Evolutionary conservation across 805 yeast genomes (phyloP), one percentile per base, ranked within the genome.

Genomic region (Wickerhamiella slavikovae): DNA sequence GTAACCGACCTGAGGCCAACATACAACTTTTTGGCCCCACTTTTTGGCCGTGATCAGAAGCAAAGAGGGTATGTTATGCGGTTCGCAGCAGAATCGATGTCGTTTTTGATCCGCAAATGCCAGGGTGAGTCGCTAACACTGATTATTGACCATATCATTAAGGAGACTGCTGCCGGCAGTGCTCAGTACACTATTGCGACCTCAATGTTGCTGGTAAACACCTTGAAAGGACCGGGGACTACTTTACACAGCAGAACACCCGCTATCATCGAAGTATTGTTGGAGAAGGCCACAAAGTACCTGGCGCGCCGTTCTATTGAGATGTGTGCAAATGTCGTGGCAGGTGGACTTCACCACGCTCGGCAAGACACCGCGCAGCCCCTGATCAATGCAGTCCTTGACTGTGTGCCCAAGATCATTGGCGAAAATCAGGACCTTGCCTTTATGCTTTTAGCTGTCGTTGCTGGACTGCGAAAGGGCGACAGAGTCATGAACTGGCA

Each of bases 21-120:
- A 0, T 78, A 76, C 47, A 57, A 61, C 20, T 44, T 64, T 4
- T 55, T 82, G 9, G 50, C 68, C 20, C 83, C 91, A 0, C 49
- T 80, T 15, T 54, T 85, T 31, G 64, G 66, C 21, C 51, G 51
- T 3, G 60, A 60, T 32, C 51, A 54, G 13, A 74, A 71, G 39
- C 67, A 67, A 30, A 30, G 45, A 3, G 31, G 29, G 3, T 47
- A 38, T 31, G 61, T 83, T 21, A 61, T 78, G 1, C 62, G 91
- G 36, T 89, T 85, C 43, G 71, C 92, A 14, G 82, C 94, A 0
- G 95, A 85, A 49, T 89, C 94, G 0, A 49, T 85, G 27, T 77
- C 95, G 0, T 89, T 76, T 42, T 55, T 85, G 33, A 56, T 85
- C 7, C 67, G 89, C 45, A 78, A 78, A 48, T 60, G 77, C 36